Conservation (phyloP, 331 rosid genomes). For the Acacia concinna region DNA sequence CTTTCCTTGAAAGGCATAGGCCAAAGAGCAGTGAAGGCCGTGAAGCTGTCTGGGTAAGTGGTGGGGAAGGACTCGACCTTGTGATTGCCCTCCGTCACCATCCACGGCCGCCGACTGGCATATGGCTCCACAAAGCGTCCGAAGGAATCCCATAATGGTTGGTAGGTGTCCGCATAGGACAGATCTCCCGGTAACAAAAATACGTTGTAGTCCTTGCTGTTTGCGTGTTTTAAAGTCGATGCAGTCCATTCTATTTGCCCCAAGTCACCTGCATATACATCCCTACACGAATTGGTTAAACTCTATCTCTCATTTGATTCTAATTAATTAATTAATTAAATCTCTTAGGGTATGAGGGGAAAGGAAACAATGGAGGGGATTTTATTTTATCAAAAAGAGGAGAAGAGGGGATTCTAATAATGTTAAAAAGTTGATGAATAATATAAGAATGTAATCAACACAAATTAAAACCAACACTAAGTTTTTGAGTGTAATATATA, state of each 20-base stretch:
- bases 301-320: neutral
- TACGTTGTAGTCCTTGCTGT: slow-evolving; percentile 56
- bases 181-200: slow-evolving; percentile 69
- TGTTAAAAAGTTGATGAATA: too few relatives aligned
- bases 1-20: slow-evolving; percentile 63
- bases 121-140: slow-evolving; percentile 76
- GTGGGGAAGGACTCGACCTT: slow-evolving; percentile 58
- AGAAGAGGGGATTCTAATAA: too few relatives aligned
- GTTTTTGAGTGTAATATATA: too few relatives aligned
- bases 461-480: too few relatives aligned
- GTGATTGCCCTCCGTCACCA: slow-evolving; percentile 81
- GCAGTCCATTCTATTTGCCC: slow-evolving; percentile 79
- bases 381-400: too few relatives aligned
- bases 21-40: slow-evolving; percentile 68
- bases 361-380: too few relatives aligned
- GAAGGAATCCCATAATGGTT: slow-evolving; percentile 76
- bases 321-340: too few relatives aligned
- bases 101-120: slow-evolving; percentile 81
- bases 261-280: slow-evolving; percentile 51
- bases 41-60: slow-evolving; percentile 44
- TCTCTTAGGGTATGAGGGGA: too few relatives aligned
- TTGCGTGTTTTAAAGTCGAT: slow-evolving; percentile 57
- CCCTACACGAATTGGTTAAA: neutral
- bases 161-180: slow-evolving; percentile 66
- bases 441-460: too few relatives aligned